Conservation (phyloP, 208 protist species). For the Crithidia thermophila region DNA sequence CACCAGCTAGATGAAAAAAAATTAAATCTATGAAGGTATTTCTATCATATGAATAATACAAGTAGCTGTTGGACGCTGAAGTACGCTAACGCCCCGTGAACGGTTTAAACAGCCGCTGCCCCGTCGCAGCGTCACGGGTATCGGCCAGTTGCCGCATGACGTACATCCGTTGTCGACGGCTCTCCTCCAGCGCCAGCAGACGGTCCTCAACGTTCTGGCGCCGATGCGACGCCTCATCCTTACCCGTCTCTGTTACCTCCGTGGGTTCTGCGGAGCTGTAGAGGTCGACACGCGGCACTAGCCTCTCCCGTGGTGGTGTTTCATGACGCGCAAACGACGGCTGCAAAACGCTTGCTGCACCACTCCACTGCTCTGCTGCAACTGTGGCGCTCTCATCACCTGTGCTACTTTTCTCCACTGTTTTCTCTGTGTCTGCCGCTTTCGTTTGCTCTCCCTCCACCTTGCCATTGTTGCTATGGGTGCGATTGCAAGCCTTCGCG, state of each 20-base stretch:
- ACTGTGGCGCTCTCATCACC: no score
- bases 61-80: slow-evolving; percentile 6
- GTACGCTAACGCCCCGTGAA: slow-evolving; percentile 32
- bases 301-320: no score
- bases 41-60: slow-evolving; percentile 10
- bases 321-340: no score
- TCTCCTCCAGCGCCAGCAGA: slow-evolving; percentile 26
- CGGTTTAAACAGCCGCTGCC: slow-evolving; percentile 27
- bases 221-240: not conserved
- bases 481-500: no score
- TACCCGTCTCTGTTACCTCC: not conserved
- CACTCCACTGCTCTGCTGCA: no score
- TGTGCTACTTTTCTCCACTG: no score
- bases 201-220: slow-evolving; percentile 32
- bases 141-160: slow-evolving; percentile 18
- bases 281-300: slow-evolving; percentile 17
- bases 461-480: no score
- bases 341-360: no score
- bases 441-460: no score
- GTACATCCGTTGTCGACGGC: slow-evolving; percentile 24
- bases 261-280: not conserved
- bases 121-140: slow-evolving; percentile 20
- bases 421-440: no score
- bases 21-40: not conserved
- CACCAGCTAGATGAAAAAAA: not conserved